Base-by-base conservation (phyloP, 768 basidiomycete genomes). In the Kwoniella botswanensis region DNA sequence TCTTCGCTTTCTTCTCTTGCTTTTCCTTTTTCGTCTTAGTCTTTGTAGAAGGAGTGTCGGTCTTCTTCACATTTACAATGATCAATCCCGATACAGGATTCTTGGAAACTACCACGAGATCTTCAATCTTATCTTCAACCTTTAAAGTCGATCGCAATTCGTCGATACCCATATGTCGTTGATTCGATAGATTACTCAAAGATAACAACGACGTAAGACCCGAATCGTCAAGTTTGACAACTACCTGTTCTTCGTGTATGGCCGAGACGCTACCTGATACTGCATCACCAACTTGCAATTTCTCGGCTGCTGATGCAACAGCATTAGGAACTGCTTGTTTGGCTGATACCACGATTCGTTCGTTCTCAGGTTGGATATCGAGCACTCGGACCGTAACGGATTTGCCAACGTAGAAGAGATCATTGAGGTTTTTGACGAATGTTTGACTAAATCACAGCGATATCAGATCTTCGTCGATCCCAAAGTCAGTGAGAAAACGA, bases 61-160 rank as follows among this genome's bases (percentile, higher is more conserved):
- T 55, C 68, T 61, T 67, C 50, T 79, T 78, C 72, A 79, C 76
- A 46, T 76, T 76, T 15, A 83, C 80, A 71, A 97, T 90, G 71
- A 97, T 91, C 72, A 98, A 87, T 10, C 90, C 89, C 76, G 92
- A 93, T 76, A 92, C 93, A 9, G 89, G 86, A 79, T 93, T 94
- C 73, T 92, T 91, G 10, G 92, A 91, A 24, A 94, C 91, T n/a
- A 98, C 92, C 7, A 92, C 89, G 21, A 99, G 86, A 60, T 92
- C 91, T 12, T 89, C 86, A 35, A 98, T 82, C 57, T 85, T 86
- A 57, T 92, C 91, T 12, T 92, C 93, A 9, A 86, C 85, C 74
- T 90, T 89, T 59, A 98, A 84, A 9, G 85, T 82, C 2, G 85
- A 83, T 26, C 88, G 88, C 24, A 94, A 85, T 76, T 92, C 91